A percentile compares a stretch with the other conserved stretches of the same genome.
Conservation (phyloP, 306 rosid genomes). For the Rosa persica region DNA sequence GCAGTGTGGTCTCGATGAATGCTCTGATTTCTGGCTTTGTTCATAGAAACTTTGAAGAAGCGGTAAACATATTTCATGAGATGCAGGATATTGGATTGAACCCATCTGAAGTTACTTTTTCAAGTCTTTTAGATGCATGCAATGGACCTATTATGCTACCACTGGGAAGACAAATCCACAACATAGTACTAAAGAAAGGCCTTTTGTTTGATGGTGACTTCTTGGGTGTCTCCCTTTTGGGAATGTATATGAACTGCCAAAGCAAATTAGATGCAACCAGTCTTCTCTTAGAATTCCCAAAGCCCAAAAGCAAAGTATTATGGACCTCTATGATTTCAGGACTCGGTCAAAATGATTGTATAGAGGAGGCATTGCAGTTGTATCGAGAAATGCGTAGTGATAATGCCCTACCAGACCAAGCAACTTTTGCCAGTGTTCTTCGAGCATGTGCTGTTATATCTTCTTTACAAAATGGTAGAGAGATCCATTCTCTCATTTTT, state of each 20-base stretch:
- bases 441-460: constrained; percentile 61
- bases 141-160: constrained; percentile 37
- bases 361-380: constrained; percentile 51
- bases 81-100: constrained; percentile 54
- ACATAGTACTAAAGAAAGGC: constrained; percentile 50
- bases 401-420: constrained; percentile 69
- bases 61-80: constrained; percentile 47
- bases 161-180: constrained; percentile 71
- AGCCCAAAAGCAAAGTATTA: constrained; percentile 51
- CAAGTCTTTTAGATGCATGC: constrained; percentile 67
- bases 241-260: constrained; percentile 63
- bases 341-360: constrained; percentile 53
- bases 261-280: constrained; percentile 50
- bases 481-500: constrained; percentile 62
- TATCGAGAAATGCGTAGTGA: constrained; percentile 58
- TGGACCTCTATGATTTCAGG: constrained; percentile 79
- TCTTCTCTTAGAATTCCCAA: constrained; percentile 63
- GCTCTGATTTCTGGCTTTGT: constrained; percentile 72
- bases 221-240: constrained; percentile 59
- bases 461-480: constrained; percentile 57
- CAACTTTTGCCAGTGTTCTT: constrained; percentile 76
- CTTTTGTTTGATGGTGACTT: constrained; percentile 57
- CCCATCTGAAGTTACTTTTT: constrained; percentile 70
- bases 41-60: constrained; percentile 45
- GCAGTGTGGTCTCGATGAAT: constrained; percentile 63